A percentile compares a stretch with the other conserved stretches of the same genome.
These are phyloP conservation scores for Phylloboletellus chloephorus DNA, from an alignment of 1,284 basidiomycete species.

Conservation along the genomic window DNA sequence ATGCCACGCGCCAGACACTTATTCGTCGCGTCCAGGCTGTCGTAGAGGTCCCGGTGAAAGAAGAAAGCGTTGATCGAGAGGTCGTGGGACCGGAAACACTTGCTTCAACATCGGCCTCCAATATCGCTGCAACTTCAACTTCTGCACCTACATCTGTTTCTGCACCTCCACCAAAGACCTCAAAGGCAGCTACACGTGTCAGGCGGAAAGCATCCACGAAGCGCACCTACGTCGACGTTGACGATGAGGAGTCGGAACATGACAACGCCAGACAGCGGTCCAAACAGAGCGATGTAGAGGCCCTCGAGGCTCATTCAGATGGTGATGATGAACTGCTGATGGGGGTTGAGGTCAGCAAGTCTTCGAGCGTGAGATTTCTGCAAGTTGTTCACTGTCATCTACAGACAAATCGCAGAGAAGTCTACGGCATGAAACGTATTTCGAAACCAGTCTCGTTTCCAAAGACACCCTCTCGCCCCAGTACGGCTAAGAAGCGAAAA, in stretches of 20 bases:
- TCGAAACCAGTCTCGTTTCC: constrained; percentile 5
- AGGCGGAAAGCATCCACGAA: constrained; percentile 25
- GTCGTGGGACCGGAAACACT: constrained; percentile 5
- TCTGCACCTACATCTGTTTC: constrained; percentile 11
- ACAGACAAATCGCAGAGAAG: constrained; percentile 35
- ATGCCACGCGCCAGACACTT: constrained; percentile 24
- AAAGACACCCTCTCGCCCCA: constrained; percentile 12
- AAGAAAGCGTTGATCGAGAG: constrained; percentile 35
- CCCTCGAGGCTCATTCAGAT: constrained; percentile 30
- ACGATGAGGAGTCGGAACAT: constrained; percentile 23
- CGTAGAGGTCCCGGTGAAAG: constrained; percentile 42
- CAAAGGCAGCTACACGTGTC: constrained; percentile 12
- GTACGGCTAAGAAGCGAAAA: constrained; percentile 23
- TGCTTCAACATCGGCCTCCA: constrained; percentile 13
- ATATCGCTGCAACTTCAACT: constrained; percentile 10
- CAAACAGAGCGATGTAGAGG: constrained; percentile 18
- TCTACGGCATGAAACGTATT: constrained; percentile 29
- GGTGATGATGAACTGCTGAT: constrained; percentile 57
- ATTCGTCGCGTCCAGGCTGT: constrained; percentile 43
- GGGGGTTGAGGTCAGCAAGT: constrained; percentile 41
- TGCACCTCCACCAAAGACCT: constrained; percentile 7
- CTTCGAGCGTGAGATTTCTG: not conserved
- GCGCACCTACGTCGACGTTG: constrained; percentile 32
- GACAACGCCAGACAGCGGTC: constrained; percentile 20
- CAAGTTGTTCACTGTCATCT: constrained; percentile 10